Evolutionary conservation across 768 basidiomycete species (phyloP), one percentile per base, ranked within the genome.

Genomic region (Lactifluus piperatus): DNA sequence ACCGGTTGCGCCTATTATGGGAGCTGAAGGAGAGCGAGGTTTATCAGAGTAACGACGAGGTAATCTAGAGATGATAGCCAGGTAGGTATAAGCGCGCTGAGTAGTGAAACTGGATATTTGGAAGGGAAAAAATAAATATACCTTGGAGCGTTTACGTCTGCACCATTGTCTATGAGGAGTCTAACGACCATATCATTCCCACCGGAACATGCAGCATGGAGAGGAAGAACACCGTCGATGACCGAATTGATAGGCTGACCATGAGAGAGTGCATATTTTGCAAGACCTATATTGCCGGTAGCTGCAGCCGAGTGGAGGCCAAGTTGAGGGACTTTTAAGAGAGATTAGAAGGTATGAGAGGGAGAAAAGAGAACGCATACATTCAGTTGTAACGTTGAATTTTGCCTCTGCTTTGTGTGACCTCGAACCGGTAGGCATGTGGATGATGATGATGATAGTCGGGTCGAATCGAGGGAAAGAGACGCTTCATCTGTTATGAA

Each of bases 91-190:
- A 55, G 53, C 53, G 18, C 27, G 34, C 11, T 34, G 34, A 11
- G 34, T n/a, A n/a, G 34, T 9, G 3, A 34, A 34, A 10, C 34
- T 34, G 34, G 34, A n/a, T n/a, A n/a, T n/a, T n/a, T 3, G 5
- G 5, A 10, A 43, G 8, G 22, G 6, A 20, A 43, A 20, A 14
- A 20, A 39, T 18, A 43, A 24, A 24, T 4, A 60, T 54, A 90
- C 89, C 94, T 84, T 54, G 92, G 87, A 4, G 94, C 94, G 72
- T 98, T 98, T 30, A 97, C 95, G 69, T 99, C 97, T n/a, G 97
- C 97, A 22, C 97, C 95, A 58, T 84, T 77, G 62, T 97, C 91
- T 67, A 99, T 88, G 47, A 99, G 75, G 63, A 94, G 78, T 67
- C 83, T 81, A 41, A 98, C 93, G 45, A 97, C 89, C 57, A 85